phyloP scores from a whole-genome alignment of 208 protist genomes.

The Phytomonas serpens region DNA sequence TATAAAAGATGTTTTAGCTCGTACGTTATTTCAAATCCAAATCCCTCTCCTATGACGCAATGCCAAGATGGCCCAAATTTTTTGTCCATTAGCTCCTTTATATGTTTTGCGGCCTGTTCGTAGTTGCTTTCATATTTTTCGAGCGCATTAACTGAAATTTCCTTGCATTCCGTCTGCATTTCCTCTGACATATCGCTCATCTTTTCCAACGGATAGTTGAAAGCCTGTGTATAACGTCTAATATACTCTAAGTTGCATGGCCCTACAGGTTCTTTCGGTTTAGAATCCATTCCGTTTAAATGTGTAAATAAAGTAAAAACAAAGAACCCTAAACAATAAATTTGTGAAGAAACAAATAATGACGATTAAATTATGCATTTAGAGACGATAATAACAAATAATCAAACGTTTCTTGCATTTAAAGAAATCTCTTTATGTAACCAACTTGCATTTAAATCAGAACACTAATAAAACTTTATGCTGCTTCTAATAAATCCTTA shows the following conservation, averaged over 20 bases:
- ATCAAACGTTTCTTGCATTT: not conserved
- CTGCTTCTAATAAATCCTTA: not conserved
- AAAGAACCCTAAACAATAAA: conserved; percentile 10
- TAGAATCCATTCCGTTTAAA: conserved; percentile 41
- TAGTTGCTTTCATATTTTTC: conserved; percentile 91
- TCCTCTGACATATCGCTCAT: conserved; percentile 94
- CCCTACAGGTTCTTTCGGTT: conserved; percentile 60
- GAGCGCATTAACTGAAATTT: conserved; percentile 92
- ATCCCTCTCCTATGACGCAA: conserved; percentile 93
- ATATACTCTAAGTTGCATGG: conserved; percentile 80
- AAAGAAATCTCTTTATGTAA: not conserved
- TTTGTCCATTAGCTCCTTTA: conserved; percentile 95
- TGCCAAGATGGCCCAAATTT: conserved; percentile 93
- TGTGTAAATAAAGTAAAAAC: conserved; percentile 4
- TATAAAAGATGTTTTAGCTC: conserved; percentile 93
- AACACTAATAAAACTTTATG: not conserved
- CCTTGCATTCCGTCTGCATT: conserved; percentile 89
- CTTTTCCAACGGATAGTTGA: conserved; percentile 88
- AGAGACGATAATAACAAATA: not conserved
- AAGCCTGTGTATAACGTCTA: conserved; percentile 52
- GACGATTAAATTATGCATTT: not conserved
- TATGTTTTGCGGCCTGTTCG: conserved; percentile 88
- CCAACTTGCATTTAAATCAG: not conserved
- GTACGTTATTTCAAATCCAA: conserved; percentile 92
- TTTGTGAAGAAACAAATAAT: conserved; percentile 1